Evolutionary conservation across 257 asterid genomes (phyloP).

Genomic region (Primulina tabacum): DNA sequence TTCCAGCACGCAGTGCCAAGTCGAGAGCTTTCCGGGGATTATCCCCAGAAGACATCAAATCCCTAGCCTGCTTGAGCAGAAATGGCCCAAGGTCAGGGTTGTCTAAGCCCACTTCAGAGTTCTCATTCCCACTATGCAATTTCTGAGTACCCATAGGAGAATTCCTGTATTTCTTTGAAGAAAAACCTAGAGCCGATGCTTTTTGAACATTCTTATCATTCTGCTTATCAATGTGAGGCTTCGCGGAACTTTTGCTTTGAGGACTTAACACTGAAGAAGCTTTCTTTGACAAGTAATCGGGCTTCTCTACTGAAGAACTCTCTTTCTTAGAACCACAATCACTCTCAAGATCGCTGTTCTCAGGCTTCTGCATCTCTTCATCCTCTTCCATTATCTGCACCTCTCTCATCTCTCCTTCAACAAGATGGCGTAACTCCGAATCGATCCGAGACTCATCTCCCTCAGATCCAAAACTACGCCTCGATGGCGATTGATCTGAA

Average conservation of each 20-base stretch:
- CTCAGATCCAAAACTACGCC: constrained; percentile 88
- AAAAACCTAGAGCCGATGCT: constrained; percentile 31
- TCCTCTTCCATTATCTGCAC: constrained; percentile 81
- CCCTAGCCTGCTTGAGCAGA: constrained; percentile 83
- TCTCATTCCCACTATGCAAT: constrained; percentile 48
- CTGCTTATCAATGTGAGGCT: constrained; percentile 38
- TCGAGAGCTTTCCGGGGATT: constrained; percentile 76
- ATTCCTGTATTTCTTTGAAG: constrained; percentile 39
- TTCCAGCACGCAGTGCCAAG: constrained; percentile 68
- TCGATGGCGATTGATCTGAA: constrained; percentile 89
- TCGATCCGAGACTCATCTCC: constrained; percentile 91
- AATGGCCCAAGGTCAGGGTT: constrained; percentile 86
- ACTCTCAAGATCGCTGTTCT: constrained; percentile 36
- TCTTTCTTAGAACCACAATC: constrained; percentile 47
- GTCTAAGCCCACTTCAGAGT: constrained; percentile 51
- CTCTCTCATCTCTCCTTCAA: constrained; percentile 81
- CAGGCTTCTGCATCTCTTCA: constrained; percentile 53
- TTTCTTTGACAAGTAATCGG: constrained; percentile 43
- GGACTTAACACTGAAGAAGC: constrained; percentile 47
- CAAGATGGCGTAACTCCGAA: constrained; percentile 83
- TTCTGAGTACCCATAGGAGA: constrained; percentile 36
- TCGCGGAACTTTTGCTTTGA: constrained; percentile 42
- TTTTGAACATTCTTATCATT: constrained; percentile 39
- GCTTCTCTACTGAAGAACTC: constrained; percentile 29
- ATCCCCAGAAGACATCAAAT: constrained; percentile 83